Percentiles rank a stretch among this genome's conserved stretches.
These are phyloP conservation scores for Thelephora terrestris DNA, from an alignment of 1,284 basidiomycete species.

Conservation along the genomic window DNA sequence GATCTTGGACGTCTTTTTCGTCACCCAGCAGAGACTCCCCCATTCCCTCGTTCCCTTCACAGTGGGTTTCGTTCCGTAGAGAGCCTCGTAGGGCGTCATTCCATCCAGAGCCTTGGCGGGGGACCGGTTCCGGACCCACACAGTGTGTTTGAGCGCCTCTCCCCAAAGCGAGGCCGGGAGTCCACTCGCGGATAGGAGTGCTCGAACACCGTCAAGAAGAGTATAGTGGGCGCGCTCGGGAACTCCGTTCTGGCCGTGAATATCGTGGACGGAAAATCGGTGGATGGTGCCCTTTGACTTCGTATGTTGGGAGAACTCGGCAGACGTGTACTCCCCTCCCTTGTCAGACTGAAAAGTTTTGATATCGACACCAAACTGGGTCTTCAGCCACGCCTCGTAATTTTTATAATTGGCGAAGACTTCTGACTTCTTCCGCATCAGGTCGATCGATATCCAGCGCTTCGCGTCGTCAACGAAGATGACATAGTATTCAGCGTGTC, in stretches of 20 bases:
- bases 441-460: conserved; percentile 11
- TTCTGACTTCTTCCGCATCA: conserved; percentile 15
- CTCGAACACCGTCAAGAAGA: conserved; percentile 5
- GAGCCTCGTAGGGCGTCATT: conserved; percentile 7
- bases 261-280: conserved; percentile 25
- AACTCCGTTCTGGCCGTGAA: conserved; percentile 25
- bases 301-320: conserved; percentile 18
- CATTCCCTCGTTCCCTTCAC: not conserved
- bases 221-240: conserved; percentile 25
- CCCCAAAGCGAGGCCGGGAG: conserved; percentile 8
- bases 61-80: conserved; percentile 5
- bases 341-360: conserved; percentile 11
- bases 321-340: conserved; percentile 13
- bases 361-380: conserved; percentile 2
- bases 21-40: not conserved
- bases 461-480: conserved; percentile 19
- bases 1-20: conserved; percentile 18
- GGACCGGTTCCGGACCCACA: conserved; percentile 7
- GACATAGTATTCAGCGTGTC: conserved; percentile 17
- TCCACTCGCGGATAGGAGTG: not conserved
- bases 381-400: conserved; percentile 14
- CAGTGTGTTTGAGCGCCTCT: conserved; percentile 4
- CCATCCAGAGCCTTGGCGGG: conserved; percentile 7
- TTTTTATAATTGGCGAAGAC: conserved; percentile 14
- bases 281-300: conserved; percentile 18